Evolutionary conservation across 1,284 basidiomycete genomes (phyloP).

Genomic region (Leccinum fallax): DNA sequence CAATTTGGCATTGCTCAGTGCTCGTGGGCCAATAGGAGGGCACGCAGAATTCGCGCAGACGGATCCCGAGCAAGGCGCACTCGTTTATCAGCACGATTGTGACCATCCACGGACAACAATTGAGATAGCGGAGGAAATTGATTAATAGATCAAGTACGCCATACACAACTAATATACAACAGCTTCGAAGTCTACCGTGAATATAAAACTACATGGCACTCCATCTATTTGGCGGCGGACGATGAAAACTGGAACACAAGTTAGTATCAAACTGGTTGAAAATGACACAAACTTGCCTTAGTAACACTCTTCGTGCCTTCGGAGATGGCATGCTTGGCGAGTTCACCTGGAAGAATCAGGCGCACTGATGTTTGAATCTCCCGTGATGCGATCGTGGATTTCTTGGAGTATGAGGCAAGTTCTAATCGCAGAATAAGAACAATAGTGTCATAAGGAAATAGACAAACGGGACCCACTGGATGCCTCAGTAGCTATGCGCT

Average conservation of each 20-base stretch:
- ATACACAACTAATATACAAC: slow-evolving; percentile 40
- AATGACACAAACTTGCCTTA: slow-evolving; percentile 37
- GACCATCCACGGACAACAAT: background rate
- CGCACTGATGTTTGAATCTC: slow-evolving; percentile 82
- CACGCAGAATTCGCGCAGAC: background rate
- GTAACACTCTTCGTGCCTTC: slow-evolving; percentile 70
- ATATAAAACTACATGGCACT: slow-evolving; percentile 5
- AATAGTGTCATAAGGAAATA: background rate
- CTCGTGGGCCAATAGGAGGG: background rate
- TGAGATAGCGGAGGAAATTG: slow-evolving; percentile 7
- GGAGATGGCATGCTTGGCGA: slow-evolving; percentile 69
- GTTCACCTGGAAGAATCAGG: slow-evolving; percentile 75
- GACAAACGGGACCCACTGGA: slow-evolving; percentile 47
- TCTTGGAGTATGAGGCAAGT: slow-evolving; percentile 79
- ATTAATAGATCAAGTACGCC: slow-evolving; percentile 34
- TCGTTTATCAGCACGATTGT: background rate
- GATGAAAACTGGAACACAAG: slow-evolving; percentile 40
- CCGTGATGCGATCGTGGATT: slow-evolving; percentile 80
- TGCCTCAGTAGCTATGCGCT: slow-evolving; percentile 76
- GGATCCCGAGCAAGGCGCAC: background rate
- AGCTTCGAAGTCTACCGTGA: slow-evolving; percentile 11
- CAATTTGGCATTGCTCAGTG: background rate
- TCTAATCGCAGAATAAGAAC: slow-evolving; percentile 42
- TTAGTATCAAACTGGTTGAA: slow-evolving; percentile 17
- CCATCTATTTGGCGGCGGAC: slow-evolving; percentile 42